These are phyloP conservation scores for Leishmania braziliensis DNA, from an alignment of 208 protist genomes.

Conservation along the genomic window DNA sequence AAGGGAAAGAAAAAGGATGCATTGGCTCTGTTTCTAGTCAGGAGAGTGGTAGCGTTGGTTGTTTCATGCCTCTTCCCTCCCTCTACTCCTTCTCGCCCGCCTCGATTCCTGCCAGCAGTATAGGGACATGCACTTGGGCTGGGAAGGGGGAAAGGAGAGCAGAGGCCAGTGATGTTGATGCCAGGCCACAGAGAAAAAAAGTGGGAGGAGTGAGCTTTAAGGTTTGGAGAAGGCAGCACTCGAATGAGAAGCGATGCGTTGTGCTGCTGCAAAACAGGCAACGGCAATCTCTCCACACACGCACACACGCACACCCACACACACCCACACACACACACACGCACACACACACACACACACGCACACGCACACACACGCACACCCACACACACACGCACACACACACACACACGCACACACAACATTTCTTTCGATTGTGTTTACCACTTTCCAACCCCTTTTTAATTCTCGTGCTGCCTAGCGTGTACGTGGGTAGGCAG, in stretches of 20 bases:
- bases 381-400: no score
- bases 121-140: not conserved
- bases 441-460: not conserved
- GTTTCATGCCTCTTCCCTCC: not conserved
- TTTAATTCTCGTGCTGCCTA: not conserved
- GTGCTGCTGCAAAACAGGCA: not conserved
- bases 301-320: no score
- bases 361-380: no score
- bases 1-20: not conserved
- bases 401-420: not conserved
- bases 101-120: not conserved
- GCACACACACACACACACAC: no score
- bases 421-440: not conserved
- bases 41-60: not conserved
- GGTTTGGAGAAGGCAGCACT: not conserved
- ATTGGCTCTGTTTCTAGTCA: not conserved
- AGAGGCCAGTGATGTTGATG: not conserved
- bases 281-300: not conserved
- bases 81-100: not conserved
- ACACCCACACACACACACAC: no score
- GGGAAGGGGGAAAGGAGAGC: not conserved
- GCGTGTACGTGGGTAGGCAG: not conserved
- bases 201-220: not conserved
- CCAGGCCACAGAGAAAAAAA: not conserved
- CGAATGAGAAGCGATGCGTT: not conserved